Evolutionary conservation across 2,329 filamentous ascomycete genomes (phyloP), one percentile per base, ranked within the genome.

Genomic region (Aureobasidium sp.): DNA sequence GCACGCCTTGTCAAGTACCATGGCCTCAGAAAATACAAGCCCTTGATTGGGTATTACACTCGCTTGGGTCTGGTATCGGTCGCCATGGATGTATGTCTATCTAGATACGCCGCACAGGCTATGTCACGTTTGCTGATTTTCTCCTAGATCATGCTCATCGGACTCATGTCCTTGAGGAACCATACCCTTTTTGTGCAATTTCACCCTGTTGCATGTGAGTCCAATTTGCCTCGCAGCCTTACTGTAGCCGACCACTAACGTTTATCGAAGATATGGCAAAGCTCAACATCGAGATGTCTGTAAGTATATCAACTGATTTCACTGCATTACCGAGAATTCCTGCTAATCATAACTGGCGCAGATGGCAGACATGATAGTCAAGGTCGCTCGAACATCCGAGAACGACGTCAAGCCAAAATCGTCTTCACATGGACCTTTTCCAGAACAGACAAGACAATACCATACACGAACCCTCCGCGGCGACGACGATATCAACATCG

Each of bases 1-100:
- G 69, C 71, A 3, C 74, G 78, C 2, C 75, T 82, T 0, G 71
- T 82, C 14, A 72, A 75, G 37, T 59, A 59, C 22, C 77, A 81
- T 57, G 78, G 77, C 1, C 70, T 82, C 3, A 74, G 74, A 8
- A 82, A 82, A 64, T 82, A 82, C 67, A 73, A 77, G 62, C 75
- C 75, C 5, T 73, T 82, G 0, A 74, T 81, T 3, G 70, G 70
- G 7, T 82, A 81, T 70, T 82, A 82, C 53, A 75, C 78, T 29
- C 74, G 74, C 48, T 75, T 82, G 17, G 79, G 82, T 67, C 29
- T 76, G 3, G 50, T 82, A 0, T 82, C 80, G 0, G 71, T 82
- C 5, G 67, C 74, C 1, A 80, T 82, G 77, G 81, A 82, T 64
- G 33, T 59, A 49, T 47, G 44, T 37, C 27, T 11, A 4, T 19